phyloP scores from a whole-genome alignment of 495 filamentous ascomycete species.

The Pyronema omphalodes region DNA sequence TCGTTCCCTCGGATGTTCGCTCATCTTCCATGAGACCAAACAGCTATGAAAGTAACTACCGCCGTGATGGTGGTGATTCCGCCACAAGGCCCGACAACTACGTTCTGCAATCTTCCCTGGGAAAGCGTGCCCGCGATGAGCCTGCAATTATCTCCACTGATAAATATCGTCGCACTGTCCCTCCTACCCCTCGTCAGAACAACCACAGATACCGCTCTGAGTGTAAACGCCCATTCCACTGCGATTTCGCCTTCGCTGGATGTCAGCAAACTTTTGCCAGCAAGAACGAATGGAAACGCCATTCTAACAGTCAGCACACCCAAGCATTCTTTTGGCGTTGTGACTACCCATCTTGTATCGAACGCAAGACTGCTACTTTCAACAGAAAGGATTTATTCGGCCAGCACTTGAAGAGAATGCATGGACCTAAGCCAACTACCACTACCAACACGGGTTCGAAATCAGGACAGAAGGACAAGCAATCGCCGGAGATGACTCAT shows the following conservation, averaged over 20 bases:
- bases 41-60: no score
- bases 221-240: conserved; percentile 44
- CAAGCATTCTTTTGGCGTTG: conserved; percentile 27
- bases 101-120: no score
- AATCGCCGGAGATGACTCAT: not conserved
- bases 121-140: no score
- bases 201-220: not conserved
- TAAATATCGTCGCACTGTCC: no score
- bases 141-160: not conserved
- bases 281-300: conserved; percentile 91
- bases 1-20: no score
- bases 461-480: not conserved
- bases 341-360: not conserved
- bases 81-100: no score
- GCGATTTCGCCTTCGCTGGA: conserved; percentile 60
- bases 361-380: not conserved
- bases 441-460: no score
- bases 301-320: conserved; percentile 62
- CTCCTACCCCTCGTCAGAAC: no score
- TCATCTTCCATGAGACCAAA: no score
- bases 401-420: not conserved
- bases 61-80: no score
- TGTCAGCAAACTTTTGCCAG: conserved; percentile 65
- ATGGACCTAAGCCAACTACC: not conserved
- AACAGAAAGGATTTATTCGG: not conserved